Conservation (phyloP, 2,329 filamentous ascomycete species). For the Diplodia mutila region DNA sequence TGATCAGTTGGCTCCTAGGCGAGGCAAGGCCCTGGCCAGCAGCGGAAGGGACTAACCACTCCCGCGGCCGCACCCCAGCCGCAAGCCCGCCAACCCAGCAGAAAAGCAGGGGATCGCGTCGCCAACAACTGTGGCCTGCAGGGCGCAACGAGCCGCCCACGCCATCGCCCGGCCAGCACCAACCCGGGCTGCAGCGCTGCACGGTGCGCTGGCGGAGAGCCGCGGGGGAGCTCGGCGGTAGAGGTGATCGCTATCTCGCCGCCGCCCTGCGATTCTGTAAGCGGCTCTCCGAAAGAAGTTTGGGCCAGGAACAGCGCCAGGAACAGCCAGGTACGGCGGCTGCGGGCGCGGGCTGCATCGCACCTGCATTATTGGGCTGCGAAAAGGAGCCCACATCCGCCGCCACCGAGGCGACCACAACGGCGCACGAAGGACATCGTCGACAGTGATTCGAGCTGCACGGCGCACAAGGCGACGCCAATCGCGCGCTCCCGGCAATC, state of each 20-base stretch:
- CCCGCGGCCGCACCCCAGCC: conserved; percentile 5
- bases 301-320: neutral
- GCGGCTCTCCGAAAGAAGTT: conserved; percentile 12
- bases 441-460: conserved; percentile 4
- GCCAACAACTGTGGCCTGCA: neutral
- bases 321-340: conserved; percentile 13
- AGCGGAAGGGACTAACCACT: conserved; percentile 3
- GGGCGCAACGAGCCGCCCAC: neutral
- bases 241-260: conserved; percentile 19
- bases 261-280: neutral
- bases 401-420: neutral
- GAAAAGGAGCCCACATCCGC: neutral
- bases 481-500: conserved; percentile 20
- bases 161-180: neutral
- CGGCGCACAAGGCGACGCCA: conserved; percentile 3
- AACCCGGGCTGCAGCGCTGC: neutral
- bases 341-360: conserved; percentile 9
- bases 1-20: conserved; percentile 6
- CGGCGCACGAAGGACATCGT: neutral
- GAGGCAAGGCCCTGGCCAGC: conserved; percentile 15
- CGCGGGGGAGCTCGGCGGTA: neutral
- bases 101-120: conserved; percentile 6
- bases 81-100: neutral
- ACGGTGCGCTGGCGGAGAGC: conserved; percentile 8
- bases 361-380: conserved; percentile 9